A percentile compares a stretch with the other conserved stretches of the same genome.
phyloP scores from a whole-genome alignment of 306 rosid genomes.

The Pyrus betulifolia region DNA sequence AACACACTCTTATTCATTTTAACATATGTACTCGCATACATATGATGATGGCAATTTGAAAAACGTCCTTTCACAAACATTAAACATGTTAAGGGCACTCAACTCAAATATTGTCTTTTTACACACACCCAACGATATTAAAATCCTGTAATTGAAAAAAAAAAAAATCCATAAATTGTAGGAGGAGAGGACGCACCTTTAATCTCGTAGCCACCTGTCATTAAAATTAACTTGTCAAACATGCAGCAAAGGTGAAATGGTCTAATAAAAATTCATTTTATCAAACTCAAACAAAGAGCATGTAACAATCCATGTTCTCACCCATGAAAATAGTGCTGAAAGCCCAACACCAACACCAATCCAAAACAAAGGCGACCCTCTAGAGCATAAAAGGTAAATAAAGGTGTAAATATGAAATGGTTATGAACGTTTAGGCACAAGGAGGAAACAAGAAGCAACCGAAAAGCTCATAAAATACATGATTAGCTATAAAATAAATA shows the following conservation, averaged over 20 bases:
- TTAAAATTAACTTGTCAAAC: slow-evolving; percentile 32
- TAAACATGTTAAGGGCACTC: not conserved
- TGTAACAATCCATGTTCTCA: slow-evolving; percentile 35
- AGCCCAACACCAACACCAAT: slow-evolving; percentile 93
- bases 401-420: slow-evolving; percentile 9
- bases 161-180: slow-evolving; percentile 16
- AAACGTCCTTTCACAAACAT: not conserved
- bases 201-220: slow-evolving; percentile 66
- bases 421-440: not conserved
- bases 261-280: not conserved
- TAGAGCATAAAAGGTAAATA: slow-evolving; percentile 12
- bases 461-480: not conserved
- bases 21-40: not conserved
- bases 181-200: slow-evolving; percentile 63
- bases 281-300: not conserved
- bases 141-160: not conserved
- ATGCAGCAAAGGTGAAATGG: slow-evolving; percentile 9
- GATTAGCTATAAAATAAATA: not conserved
- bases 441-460: not conserved
- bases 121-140: not conserved
- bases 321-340: slow-evolving; percentile 84
- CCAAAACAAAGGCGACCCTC: slow-evolving; percentile 98
- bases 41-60: not conserved
- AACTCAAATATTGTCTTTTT: not conserved
- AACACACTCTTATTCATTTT: not conserved